These are phyloP conservation scores for Eucalyptus erythrocorys DNA, from an alignment of 345 rosid genomes.

Conservation along the genomic window DNA sequence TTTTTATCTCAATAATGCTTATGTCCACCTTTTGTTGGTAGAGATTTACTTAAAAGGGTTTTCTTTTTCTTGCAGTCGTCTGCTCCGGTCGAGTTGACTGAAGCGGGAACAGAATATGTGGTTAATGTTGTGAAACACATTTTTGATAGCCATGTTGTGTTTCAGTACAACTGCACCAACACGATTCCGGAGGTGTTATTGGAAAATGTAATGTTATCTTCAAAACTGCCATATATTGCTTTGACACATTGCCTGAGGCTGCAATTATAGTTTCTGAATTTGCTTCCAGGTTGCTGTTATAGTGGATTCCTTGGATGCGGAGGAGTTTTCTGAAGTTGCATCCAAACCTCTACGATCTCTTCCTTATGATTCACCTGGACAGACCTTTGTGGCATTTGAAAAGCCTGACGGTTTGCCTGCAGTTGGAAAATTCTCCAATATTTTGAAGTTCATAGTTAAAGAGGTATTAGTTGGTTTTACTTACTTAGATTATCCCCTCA, in stretches of 20 bases:
- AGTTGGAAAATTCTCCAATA: conserved; percentile 82
- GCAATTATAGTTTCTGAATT: neutral
- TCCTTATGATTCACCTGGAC: conserved; percentile 93
- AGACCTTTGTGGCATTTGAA: conserved; percentile 79
- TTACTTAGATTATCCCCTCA: neutral
- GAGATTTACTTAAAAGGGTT: neutral
- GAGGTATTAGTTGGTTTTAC: conserved; percentile 38
- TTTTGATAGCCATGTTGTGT: conserved; percentile 74
- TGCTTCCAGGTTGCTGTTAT: conserved; percentile 64
- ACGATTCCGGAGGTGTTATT: conserved; percentile 90
- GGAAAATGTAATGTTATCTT: conserved; percentile 57
- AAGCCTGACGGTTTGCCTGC: conserved; percentile 79
- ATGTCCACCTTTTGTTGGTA: neutral
- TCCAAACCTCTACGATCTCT: conserved; percentile 73
- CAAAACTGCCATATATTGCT: neutral
- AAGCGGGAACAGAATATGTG: conserved; percentile 94
- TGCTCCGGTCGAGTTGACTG: conserved; percentile 85
- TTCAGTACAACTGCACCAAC: conserved; percentile 96
- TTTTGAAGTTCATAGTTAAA: conserved; percentile 75
- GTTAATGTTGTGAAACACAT: conserved; percentile 94
- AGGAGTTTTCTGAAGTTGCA: conserved; percentile 55
- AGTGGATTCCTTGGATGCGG: conserved; percentile 91
- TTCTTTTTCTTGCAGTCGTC: conserved; percentile 50
- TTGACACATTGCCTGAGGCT: neutral
- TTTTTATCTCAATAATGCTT: neutral